Base-by-base conservation (phyloP, 345 rosid genomes). In the Geranium rotundifolium region DNA sequence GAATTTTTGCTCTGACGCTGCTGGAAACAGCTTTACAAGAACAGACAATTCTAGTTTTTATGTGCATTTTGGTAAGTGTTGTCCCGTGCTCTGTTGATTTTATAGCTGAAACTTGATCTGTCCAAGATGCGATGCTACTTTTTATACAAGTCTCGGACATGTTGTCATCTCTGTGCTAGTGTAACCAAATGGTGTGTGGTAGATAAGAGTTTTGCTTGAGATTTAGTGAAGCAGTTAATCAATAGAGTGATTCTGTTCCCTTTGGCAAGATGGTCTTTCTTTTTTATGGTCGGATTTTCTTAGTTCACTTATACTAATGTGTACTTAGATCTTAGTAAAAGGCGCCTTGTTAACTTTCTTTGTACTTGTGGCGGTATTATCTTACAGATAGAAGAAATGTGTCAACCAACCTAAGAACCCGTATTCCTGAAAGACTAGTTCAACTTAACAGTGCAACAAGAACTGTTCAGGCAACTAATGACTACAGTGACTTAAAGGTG, bases 391-490 rank as follows among this genome's bases (percentile, higher is more conserved):
- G 96, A 78, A 80, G 96, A 81, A 80, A 69, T 19, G 85, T 85
- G 17, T 85, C 70, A 65, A 81, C 86, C 46, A 60, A 89, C 71
- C 60, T 87, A 69, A 76, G 91, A 74, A 76, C 78, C 60, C 95
- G 66, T 69, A 75, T 87, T 70, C 88, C 91, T 12, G 96, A 87
- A 77, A 80, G 79, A 78, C 64, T 78, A 65, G 85, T 92, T 71
- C 75, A 79, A 71, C 84, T 92, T 65, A 68, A 81, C 56, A 66
- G 71, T 62, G 76, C 79, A 75, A 78, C 75, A 10, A 85, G 98
- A 73, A 82, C 79, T 0, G 95, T 89, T 61, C 88, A 80, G 77
- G 95, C 96, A 77, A 92, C 96, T 56, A 89, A 84, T 71, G 66
- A 79, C 46, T 30, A 74, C 57, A 63, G 76, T 59, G 77, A 87